Evolutionary conservation across 164 flowering plant species (phyloP).

Genomic region (Chloranthus sessilifolius): DNA sequence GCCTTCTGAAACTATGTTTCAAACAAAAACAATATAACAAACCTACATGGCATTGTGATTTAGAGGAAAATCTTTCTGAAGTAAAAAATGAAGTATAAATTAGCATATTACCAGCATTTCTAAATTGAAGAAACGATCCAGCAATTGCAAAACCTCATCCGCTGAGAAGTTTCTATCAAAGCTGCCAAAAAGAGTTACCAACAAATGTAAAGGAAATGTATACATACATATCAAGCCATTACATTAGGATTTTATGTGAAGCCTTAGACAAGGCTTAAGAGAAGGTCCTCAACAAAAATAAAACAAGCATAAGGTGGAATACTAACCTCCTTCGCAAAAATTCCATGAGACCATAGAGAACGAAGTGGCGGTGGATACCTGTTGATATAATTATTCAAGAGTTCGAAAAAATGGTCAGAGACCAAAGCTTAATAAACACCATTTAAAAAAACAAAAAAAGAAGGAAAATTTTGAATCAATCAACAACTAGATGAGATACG

Average conservation of each 20-base stretch:
- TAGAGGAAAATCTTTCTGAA: neutral
- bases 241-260: neutral
- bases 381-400: slow-evolving; percentile 5
- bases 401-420: neutral
- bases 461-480: too few species aligned
- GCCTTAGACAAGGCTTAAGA: neutral
- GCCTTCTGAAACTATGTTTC: neutral
- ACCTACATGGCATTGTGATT: neutral
- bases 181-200: slow-evolving; percentile 31
- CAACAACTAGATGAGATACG: too few species aligned
- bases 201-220: slow-evolving; percentile 4
- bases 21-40: neutral
- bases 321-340: slow-evolving; percentile 67
- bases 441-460: too few species aligned
- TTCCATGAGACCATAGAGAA: slow-evolving; percentile 85
- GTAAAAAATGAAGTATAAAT: neutral
- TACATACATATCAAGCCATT: neutral
- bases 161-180: slow-evolving; percentile 74
- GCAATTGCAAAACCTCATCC: slow-evolving; percentile 85
- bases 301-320: neutral
- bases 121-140: slow-evolving; percentile 91
- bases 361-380: slow-evolving; percentile 93
- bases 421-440: too few species aligned
- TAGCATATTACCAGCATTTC: slow-evolving; percentile 76
- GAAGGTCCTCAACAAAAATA: too few species aligned